Conservation (phyloP, 1,284 basidiomycete species). For the Gomphus bonarii region DNA sequence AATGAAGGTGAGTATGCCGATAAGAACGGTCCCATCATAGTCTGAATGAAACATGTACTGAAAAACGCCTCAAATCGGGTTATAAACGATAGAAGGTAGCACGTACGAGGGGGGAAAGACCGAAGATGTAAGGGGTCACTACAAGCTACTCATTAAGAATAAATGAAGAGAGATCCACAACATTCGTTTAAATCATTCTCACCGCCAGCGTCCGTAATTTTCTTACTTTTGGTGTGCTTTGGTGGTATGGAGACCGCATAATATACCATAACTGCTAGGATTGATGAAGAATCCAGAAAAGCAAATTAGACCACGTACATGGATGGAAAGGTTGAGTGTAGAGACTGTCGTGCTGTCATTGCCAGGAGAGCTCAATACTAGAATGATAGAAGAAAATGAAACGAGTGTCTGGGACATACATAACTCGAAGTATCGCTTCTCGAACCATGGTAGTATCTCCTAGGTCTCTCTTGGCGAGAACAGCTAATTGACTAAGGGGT, state of each 20-base stretch:
- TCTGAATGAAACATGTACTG: background rate
- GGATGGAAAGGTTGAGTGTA: constrained; percentile 6
- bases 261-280: background rate
- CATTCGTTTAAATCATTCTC: background rate
- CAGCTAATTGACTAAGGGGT: background rate
- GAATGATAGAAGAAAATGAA: background rate
- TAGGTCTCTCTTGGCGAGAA: background rate
- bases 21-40: background rate
- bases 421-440: background rate
- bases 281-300: background rate
- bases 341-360: background rate
- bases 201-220: constrained; percentile 2
- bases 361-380: background rate
- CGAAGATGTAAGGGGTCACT: constrained; percentile 4
- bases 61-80: background rate
- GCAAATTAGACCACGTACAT: background rate
- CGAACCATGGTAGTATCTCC: background rate
- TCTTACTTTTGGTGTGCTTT: background rate
- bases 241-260: constrained; percentile 1
- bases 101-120: constrained; percentile 1
- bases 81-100: background rate
- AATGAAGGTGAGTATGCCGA: background rate
- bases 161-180: background rate
- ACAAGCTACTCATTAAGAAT: background rate
- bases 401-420: background rate